These are phyloP conservation scores for Monascus ruber DNA, from an alignment of 2,329 filamentous ascomycete species.

Conservation along the genomic window DNA sequence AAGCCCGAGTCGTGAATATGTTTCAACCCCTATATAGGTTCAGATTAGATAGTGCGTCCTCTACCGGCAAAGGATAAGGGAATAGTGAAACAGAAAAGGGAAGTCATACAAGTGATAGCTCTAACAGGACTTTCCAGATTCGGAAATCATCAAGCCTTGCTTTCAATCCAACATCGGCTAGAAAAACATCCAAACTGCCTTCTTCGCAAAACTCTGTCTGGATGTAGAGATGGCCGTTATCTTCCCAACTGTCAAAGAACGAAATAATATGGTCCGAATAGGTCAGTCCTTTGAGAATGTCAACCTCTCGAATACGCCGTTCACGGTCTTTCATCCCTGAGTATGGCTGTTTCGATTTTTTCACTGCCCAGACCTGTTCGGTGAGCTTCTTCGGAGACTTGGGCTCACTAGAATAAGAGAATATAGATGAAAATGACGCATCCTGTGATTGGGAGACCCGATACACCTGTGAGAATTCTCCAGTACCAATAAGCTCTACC, in stretches of 20 bases:
- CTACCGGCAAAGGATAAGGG: background rate
- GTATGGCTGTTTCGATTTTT: constrained; percentile 77
- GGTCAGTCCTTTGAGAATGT: constrained; percentile 62
- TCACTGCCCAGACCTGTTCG: constrained; percentile 72
- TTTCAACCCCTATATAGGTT: constrained; percentile 57
- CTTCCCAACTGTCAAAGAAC: constrained; percentile 79
- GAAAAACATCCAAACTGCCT: constrained; percentile 76
- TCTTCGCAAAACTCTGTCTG: constrained; percentile 96
- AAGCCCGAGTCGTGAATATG: constrained; percentile 85
- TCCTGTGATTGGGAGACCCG: constrained; percentile 49
- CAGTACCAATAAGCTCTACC: constrained; percentile 68
- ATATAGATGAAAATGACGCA: constrained; percentile 27
- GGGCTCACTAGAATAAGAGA: constrained; percentile 35
- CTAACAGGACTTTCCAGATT: constrained; percentile 95
- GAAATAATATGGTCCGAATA: constrained; percentile 77
- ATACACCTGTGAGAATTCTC: constrained; percentile 91
- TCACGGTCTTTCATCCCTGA: constrained; percentile 69
- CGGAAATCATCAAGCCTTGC: constrained; percentile 90
- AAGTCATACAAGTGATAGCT: constrained; percentile 62
- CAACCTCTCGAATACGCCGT: constrained; percentile 72
- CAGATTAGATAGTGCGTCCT: background rate
- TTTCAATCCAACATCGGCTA: constrained; percentile 69
- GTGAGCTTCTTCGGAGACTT: constrained; percentile 45
- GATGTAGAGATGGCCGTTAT: constrained; percentile 77
- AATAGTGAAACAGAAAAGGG: background rate